A percentile compares a stretch with the other conserved stretches of the same genome.
Evolutionary conservation across 2,329 filamentous ascomycete species (phyloP).

Genomic region (Epichloe uncinata): DNA sequence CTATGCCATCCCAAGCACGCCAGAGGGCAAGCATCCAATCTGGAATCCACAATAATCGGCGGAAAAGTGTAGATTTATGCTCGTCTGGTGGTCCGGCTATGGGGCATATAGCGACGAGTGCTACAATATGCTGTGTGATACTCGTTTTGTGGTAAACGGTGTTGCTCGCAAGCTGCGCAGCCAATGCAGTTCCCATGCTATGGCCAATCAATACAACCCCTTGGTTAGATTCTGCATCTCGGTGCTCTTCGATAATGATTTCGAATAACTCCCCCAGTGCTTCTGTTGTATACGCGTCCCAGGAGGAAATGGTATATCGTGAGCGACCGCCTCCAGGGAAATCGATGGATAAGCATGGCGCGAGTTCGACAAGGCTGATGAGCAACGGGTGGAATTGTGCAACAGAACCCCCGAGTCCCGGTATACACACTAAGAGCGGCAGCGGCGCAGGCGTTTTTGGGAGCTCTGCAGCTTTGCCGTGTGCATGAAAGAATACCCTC

Average conservation of each 20-base stretch:
- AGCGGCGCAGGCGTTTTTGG: constrained; percentile 46
- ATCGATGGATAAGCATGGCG: constrained; percentile 72
- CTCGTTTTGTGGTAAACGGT: constrained; percentile 29
- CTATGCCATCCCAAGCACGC: constrained; percentile 64
- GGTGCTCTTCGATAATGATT: constrained; percentile 58
- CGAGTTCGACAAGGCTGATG: constrained; percentile 67
- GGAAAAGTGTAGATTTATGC: constrained; percentile 28
- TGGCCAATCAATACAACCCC: constrained; percentile 73
- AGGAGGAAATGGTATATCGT: constrained; percentile 53
- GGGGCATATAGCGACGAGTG: constrained; percentile 73
- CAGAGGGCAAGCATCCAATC: constrained; percentile 61
- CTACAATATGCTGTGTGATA: constrained; percentile 53
- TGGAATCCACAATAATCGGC: constrained; percentile 54
- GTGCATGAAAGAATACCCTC: constrained; percentile 71
- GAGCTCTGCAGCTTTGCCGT: constrained; percentile 71
- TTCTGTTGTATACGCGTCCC: constrained; percentile 68
- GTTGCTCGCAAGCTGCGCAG: constrained; percentile 50
- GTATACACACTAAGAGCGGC: constrained; percentile 80
- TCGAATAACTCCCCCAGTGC: constrained; percentile 65
- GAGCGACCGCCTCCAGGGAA: constrained; percentile 83
- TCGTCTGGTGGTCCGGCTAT: constrained; percentile 48
- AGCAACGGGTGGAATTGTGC: constrained; percentile 78
- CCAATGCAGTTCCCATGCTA: constrained; percentile 76
- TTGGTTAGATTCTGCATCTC: constrained; percentile 52
- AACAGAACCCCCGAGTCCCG: constrained; percentile 84